phyloP scores from a whole-genome alignment of 306 rosid genomes.

The Nissolia schottii region DNA sequence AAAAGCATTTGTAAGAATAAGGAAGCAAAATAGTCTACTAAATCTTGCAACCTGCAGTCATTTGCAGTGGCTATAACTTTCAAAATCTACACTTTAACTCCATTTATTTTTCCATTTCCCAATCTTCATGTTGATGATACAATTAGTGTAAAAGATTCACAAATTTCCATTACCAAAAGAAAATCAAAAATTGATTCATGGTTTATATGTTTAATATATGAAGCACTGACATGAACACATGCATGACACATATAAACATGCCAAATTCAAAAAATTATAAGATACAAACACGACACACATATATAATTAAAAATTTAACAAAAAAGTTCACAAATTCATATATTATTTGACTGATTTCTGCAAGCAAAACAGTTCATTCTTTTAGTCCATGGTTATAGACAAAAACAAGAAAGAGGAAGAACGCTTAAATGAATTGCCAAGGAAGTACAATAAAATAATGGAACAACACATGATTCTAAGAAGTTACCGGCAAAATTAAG shows the following conservation, averaged over 20 bases:
- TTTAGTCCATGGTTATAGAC: not conserved
- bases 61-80: not conserved
- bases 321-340: no score
- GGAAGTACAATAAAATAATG: not conserved
- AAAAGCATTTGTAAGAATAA: not conserved
- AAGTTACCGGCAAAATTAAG: slow-evolving; percentile 59
- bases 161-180: no score
- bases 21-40: not conserved
- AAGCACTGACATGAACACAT: no score
- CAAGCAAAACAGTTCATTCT: no score
- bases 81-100: not conserved
- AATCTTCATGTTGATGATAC: not conserved
- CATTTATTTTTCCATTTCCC: not conserved
- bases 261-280: no score
- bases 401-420: not conserved
- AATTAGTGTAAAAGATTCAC: not conserved
- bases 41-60: not conserved
- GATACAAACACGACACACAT: no score
- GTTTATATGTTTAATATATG: not conserved
- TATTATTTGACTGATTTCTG: no score
- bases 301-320: no score
- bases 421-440: not conserved
- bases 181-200: not conserved
- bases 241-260: no score
- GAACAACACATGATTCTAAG: not conserved